Conservation (phyloP, 306 rosid species). For the Elaeagnus macrophylla region DNA sequence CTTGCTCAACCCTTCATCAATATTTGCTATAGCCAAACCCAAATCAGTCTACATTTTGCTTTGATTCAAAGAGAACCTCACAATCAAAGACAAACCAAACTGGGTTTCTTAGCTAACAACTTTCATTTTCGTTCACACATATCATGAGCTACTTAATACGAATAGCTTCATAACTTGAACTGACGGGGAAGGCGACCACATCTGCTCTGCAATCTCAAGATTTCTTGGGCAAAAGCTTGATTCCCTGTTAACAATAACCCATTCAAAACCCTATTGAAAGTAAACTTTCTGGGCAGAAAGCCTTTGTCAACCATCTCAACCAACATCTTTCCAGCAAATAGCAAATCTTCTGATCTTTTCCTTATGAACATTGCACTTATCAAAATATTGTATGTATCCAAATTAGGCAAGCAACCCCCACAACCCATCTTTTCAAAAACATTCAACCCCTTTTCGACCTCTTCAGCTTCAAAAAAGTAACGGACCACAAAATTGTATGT, state of each 20-base stretch:
- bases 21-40: too few species aligned
- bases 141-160: slow-evolving; percentile 4
- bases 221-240: slow-evolving; percentile 72
- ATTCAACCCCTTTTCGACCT: slow-evolving; percentile 55
- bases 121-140: too few species aligned
- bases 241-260: slow-evolving; percentile 72
- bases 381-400: slow-evolving; percentile 77
- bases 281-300: slow-evolving; percentile 64
- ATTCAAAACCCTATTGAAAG: slow-evolving; percentile 55
- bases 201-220: slow-evolving; percentile 59
- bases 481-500: slow-evolving; percentile 55
- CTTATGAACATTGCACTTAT: slow-evolving; percentile 81
- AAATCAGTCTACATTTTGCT: too few species aligned
- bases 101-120: too few species aligned
- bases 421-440: slow-evolving; percentile 64
- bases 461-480: slow-evolving; percentile 68
- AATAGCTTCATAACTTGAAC: slow-evolving; percentile 40
- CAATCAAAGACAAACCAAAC: too few species aligned
- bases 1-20: too few species aligned
- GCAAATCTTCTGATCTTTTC: slow-evolving; percentile 63
- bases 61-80: too few species aligned
- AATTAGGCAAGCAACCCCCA: slow-evolving; percentile 59
- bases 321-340: slow-evolving; percentile 75
- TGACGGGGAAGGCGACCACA: slow-evolving; percentile 56
- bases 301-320: slow-evolving; percentile 78